Conservation (phyloP, 2,329 filamentous ascomycete genomes). For the Paecilomyces niveus region DNA sequence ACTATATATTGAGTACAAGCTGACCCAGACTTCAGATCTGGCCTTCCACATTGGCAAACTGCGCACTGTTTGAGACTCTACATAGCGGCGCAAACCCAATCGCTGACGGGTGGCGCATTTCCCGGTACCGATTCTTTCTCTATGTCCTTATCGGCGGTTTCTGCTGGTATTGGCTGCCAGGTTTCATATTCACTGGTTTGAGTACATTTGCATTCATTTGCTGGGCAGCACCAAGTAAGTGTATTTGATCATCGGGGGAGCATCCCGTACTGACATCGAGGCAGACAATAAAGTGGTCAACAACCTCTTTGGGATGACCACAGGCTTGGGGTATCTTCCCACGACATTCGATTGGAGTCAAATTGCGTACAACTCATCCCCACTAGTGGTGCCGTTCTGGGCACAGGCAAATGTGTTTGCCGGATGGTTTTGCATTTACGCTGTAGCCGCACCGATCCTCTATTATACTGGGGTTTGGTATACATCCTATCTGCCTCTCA, state of each 20-base stretch:
- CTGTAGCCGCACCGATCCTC: slow-evolving; percentile 25
- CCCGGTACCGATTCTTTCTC: slow-evolving; percentile 18
- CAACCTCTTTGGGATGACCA: slow-evolving; percentile 30
- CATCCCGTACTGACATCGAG: slow-evolving; percentile 27
- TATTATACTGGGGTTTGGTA: slow-evolving; percentile 25
- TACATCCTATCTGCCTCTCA: slow-evolving; percentile 21
- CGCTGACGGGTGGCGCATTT: slow-evolving; percentile 28
- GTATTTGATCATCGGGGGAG: slow-evolving; percentile 10
- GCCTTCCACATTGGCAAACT: slow-evolving; percentile 28
- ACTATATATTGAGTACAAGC: background rate
- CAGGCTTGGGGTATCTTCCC: slow-evolving; percentile 42
- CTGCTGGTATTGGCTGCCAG: slow-evolving; percentile 22
- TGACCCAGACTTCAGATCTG: slow-evolving; percentile 16
- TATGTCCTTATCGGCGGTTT: slow-evolving; percentile 13
- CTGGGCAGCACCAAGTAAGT: slow-evolving; percentile 37
- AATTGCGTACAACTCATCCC: slow-evolving; percentile 16
- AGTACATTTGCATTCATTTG: slow-evolving; percentile 29
- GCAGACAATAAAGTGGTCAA: slow-evolving; percentile 32
- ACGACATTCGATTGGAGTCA: slow-evolving; percentile 48
- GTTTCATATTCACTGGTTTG: slow-evolving; percentile 21
- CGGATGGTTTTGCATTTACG: slow-evolving; percentile 30
- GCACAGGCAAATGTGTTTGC: slow-evolving; percentile 32
- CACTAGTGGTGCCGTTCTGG: slow-evolving; percentile 27
- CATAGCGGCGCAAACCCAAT: slow-evolving; percentile 27
- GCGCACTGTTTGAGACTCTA: slow-evolving; percentile 26